Evolutionary conservation across 164 flowering plant species (phyloP), one percentile per base, ranked within the genome.

Genomic region (Tinospora cordifolia): DNA sequence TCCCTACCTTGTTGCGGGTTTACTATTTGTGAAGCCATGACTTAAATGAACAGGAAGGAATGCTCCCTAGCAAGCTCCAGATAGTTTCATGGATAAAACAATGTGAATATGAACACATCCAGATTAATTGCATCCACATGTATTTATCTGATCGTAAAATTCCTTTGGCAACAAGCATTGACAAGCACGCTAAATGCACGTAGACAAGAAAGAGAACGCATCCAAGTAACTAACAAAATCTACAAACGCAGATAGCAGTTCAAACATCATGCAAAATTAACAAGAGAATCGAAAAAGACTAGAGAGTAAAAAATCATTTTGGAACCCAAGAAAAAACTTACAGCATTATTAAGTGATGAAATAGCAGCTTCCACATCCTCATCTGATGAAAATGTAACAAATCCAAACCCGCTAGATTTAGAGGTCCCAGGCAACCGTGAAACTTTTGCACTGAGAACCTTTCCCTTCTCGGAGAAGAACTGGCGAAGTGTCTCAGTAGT

Each of bases 361-460:
- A 94, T 90, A 27, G 95, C 96, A 80, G 90, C 83, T 70, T 91
- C 97, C 7, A 84, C 93, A 67, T 91, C 96, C 76, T 90, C 97
- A 8, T 89, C 98, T 3, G 97, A 88, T 46, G 95, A 86, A 71
- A 91, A 90, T 5, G 95, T 63, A 71, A 94, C 98, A 79, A 94
- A 94, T 3, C 98, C 98, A 81, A 79, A 94, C 2, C 93, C 93
- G 66, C 78, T 84, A 27, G 96, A 84, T 76, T 91, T 94, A 54
- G 98, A 91, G 59, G 98, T 89, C 59, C 97, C 97, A 0, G 92
- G 95, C 27, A 82, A 80, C 47, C 96, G 83, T 17, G 90, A 84
- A 54, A 94, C 82, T 80, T 87, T 94, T 39, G 96, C 93, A 77
- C 98, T 79, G 5, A 91, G 84, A 77, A 88, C 98, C 63, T 87